Base-by-base conservation (phyloP, 2,329 filamentous ascomycete species). In the Cordyceps farinosa region DNA sequence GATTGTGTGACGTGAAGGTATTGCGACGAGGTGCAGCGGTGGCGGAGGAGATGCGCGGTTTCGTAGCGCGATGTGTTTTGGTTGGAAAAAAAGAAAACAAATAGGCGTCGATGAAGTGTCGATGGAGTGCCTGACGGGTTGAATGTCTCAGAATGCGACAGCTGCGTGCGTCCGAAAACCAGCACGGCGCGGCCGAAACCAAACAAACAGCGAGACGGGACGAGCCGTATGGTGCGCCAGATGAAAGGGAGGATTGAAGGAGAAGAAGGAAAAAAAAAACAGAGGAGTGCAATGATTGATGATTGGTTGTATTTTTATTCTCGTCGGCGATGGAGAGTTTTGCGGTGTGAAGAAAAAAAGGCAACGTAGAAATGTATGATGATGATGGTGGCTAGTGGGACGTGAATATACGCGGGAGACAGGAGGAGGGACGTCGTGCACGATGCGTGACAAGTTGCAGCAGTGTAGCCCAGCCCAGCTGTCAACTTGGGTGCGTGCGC, bases 91-190 rank as follows among this genome's bases (percentile, higher is more conserved):
- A 47, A 47, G 44, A 47, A 54, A 40, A 3, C 17, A 40, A 40
- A 1, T 3, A 10, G n/a, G 34, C 5, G 36, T 15, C 9, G 34
- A 36, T 13, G 27, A 29, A 22, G 44, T 22, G 29, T 32, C 11
- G 27, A 60, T 10, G 42, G 42, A 36, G 57, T 45, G 10, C 55
- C n/a, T 27, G 47, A 45, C 52, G 36, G 47, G 32, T 52, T 60
- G 38, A 29, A 52, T 60, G 57, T 60, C 57, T 60, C 57, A 60
- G 36, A 60, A 45, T 3, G 36, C 36, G 48, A 60, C 22, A 30
- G 27, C 44, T 38, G 47, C 38, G 36, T 44, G 44, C 57, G 57
- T 29, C n/a, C 27, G 27, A 60, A 22, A 59, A 42, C 5, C n/a
- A 45, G 57, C 29, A 52, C 57, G 47, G 48, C 36, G 38, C 29